Evolutionary conservation across 805 yeast genomes (phyloP).

Genomic region (Deakozyma indianensis): DNA sequence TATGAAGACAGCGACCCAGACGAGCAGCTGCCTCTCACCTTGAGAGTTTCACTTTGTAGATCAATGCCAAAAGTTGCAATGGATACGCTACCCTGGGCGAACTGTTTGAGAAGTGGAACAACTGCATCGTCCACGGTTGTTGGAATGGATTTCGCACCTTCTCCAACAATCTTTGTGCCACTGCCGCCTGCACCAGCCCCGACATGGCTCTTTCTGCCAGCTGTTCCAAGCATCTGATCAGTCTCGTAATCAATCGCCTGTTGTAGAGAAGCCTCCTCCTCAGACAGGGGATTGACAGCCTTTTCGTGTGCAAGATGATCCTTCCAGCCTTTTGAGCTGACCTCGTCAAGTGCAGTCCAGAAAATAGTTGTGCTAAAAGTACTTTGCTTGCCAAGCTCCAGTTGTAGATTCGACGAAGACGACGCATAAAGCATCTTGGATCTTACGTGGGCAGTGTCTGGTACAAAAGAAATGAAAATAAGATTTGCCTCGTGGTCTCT

Average conservation of each 20-base stretch:
- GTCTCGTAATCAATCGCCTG: constrained; percentile 31
- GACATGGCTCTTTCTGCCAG: constrained; percentile 13
- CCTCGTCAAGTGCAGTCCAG: constrained; percentile 43
- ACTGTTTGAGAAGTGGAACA: constrained; percentile 11
- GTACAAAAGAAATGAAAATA: constrained; percentile 69
- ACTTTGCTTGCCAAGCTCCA: constrained; percentile 53
- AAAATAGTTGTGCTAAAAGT: constrained; percentile 35
- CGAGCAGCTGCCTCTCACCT: constrained; percentile 17
- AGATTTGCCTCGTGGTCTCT: constrained; percentile 20
- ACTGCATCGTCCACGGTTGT: constrained; percentile 11
- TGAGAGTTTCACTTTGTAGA: constrained; percentile 32
- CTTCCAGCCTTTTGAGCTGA: constrained; percentile 35
- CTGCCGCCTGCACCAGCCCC: constrained; percentile 8
- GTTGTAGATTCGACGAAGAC: constrained; percentile 60
- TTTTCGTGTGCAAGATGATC: constrained; percentile 24
- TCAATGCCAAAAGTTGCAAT: constrained; percentile 35
- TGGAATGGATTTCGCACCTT: constrained; percentile 1
- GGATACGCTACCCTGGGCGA: constrained; percentile 9
- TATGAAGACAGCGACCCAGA: constrained; percentile 19
- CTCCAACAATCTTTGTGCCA: constrained; percentile 10
- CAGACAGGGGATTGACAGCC: constrained; percentile 36
- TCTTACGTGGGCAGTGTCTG: constrained; percentile 70
- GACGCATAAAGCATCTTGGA: constrained; percentile 91
- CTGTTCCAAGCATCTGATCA: constrained; percentile 22
- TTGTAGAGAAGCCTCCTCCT: constrained; percentile 39